Evolutionary conservation across 768 basidiomycete species (phyloP), one percentile per base, ranked within the genome.

Genomic region (Neoboletus magnificus): DNA sequence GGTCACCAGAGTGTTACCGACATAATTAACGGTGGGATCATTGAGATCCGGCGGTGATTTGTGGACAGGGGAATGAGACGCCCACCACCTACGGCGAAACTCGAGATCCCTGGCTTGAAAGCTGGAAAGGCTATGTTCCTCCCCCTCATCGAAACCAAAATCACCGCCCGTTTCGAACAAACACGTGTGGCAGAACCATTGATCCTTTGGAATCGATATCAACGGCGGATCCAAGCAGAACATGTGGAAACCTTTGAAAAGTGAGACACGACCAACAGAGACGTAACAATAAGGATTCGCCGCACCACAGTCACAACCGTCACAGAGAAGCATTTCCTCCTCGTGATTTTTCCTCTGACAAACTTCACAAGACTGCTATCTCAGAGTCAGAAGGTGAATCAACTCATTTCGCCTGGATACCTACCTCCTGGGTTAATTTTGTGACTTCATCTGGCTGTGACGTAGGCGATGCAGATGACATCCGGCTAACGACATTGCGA

Each of bases 61-160:
- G 33, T 68, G 63, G 33, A 64, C 55, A 2, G 88, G 89, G 10
- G 84, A 82, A 70, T 94, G 93, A 4, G 81, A 77, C 55, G 85
- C 78, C 71, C 95, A 96, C 94, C 95, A 99, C 57, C 86, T 76
- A 49, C 84, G 80, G 56, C 93, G 84, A 73, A 99, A 99, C 63
- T 91, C 92, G 23, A 80, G 77, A 66, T 97, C 97, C 35, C 95
- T 84, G 43, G 88, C 89, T 64, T 94, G 93, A 73, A 98, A 98
- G 65, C 85, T 93, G 27, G 89, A 82, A 37, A 99, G 79, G 57
- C 85, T 85, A 71, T 99, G 97, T 62, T 98, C 96, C 72, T 98
- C 89, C 39, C 97, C 97, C 66, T 98, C 95, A 64, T 98, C 97
- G 65, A 98, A 99, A 30, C 97, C 97, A 64, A 91, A 99, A 73